Evolutionary conservation across 2,329 filamentous ascomycete species (phyloP).

Genomic region (Alternaria hordeiaustralica): DNA sequence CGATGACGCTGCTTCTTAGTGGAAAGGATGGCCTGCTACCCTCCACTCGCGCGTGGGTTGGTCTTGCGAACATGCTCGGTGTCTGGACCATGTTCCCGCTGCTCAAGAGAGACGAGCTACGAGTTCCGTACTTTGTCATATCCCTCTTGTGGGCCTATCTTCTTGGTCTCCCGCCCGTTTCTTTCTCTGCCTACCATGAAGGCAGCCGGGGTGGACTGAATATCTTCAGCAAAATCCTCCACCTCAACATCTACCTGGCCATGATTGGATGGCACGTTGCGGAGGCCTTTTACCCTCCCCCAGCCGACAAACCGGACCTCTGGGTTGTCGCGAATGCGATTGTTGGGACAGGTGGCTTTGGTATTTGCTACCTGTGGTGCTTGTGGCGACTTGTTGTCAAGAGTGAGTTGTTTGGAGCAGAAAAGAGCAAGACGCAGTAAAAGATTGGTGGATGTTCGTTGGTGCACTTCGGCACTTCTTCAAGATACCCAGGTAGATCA

Average conservation of each 20-base stretch:
- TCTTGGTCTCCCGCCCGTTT: conserved; percentile 82
- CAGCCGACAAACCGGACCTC: conserved; percentile 81
- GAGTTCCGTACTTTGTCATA: conserved; percentile 83
- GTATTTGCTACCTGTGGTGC: conserved; percentile 91
- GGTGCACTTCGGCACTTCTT: conserved; percentile 14
- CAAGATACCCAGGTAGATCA: conserved; percentile 27
- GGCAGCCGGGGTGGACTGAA: conserved; percentile 52
- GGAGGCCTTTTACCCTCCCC: conserved; percentile 72
- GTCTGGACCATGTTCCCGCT: conserved; percentile 95
- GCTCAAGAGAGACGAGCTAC: conserved; percentile 81
- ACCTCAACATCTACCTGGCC: conserved; percentile 74
- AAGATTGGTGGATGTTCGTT: not conserved
- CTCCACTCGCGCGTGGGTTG: conserved; percentile 84
- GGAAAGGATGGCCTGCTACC: conserved; percentile 78
- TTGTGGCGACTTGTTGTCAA: conserved; percentile 70
- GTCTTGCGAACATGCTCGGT: conserved; percentile 90
- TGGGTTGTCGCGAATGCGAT: conserved; percentile 94
- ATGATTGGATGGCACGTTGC: conserved; percentile 84
- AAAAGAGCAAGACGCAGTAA: conserved; percentile 52
- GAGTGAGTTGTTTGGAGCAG: conserved; percentile 56
- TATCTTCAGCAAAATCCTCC: conserved; percentile 71
- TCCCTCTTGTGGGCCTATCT: conserved; percentile 91
- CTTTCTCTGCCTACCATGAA: conserved; percentile 70
- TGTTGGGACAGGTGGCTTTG: conserved; percentile 83
- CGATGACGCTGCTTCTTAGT: conserved; percentile 87